Evolutionary conservation across 345 rosid species (phyloP).

Genomic region (Aquilaria malaccensis): DNA sequence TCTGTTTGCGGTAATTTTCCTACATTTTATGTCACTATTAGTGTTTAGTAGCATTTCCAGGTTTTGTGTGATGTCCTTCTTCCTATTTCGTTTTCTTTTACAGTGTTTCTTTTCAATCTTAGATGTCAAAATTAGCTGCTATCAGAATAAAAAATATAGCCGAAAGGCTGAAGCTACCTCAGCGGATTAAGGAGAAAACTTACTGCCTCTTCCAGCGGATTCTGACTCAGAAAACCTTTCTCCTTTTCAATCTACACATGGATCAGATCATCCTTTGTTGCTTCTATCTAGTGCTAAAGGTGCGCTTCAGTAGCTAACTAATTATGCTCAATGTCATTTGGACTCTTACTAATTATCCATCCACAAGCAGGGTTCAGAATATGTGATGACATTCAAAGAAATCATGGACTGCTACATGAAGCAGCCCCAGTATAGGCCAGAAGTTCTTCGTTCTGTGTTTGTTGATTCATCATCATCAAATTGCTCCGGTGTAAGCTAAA

Average conservation of each 20-base stretch:
- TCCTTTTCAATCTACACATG: conserved; percentile 72
- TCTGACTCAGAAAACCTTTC: conserved; percentile 51
- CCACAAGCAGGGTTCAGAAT: conserved; percentile 70
- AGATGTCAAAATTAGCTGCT: conserved; percentile 84
- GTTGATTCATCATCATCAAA: conserved; percentile 57
- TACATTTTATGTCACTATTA: too few relatives aligned
- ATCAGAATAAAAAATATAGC: conserved; percentile 79
- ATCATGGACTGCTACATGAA: conserved; percentile 78
- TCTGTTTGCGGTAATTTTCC: too few relatives aligned
- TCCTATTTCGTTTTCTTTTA: conserved; percentile 5
- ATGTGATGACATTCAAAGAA: conserved; percentile 70
- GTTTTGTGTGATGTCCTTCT: neutral
- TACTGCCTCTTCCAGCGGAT: conserved; percentile 67
- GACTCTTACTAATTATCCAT: conserved; percentile 4
- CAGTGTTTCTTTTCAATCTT: conserved; percentile 10
- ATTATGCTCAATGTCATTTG: conserved; percentile 16
- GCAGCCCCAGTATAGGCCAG: conserved; percentile 95
- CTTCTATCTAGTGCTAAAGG: conserved; percentile 83
- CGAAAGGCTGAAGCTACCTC: conserved; percentile 71
- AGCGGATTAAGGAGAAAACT: conserved; percentile 62
- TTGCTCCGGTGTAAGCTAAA: conserved; percentile 45
- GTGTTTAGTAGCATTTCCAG: too few relatives aligned
- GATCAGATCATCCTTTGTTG: conserved; percentile 87
- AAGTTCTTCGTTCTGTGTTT: conserved; percentile 78
- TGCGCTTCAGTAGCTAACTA: conserved; percentile 16